Conservation (phyloP, 495 filamentous ascomycete genomes). For the Aspergillus sparsus region DNA sequence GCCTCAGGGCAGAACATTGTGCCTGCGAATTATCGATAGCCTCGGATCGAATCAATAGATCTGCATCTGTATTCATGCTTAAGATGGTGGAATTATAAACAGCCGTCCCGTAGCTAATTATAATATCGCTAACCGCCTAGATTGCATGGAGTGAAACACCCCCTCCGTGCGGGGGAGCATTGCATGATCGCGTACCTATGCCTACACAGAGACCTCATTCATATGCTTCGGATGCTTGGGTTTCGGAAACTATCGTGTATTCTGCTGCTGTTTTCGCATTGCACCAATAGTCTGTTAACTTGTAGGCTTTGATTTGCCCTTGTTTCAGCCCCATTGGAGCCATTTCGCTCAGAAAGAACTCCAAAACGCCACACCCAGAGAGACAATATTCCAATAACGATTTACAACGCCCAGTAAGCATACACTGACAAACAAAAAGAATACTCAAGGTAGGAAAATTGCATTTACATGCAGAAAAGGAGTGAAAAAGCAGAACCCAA, state of each 20-base stretch:
- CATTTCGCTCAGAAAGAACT: conserved; percentile 10
- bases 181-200: neutral
- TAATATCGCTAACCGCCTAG: neutral
- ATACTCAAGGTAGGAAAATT: conserved; percentile 5
- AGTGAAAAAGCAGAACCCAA: conserved; percentile 5
- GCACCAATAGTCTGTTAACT: conserved; percentile 1
- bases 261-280: neutral
- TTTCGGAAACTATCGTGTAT: conserved; percentile 2
- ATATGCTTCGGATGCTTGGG: conserved; percentile 6
- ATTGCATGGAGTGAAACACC: neutral
- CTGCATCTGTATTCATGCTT: conserved; percentile 5
- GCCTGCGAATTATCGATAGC: conserved; percentile 34
- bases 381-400: conserved; percentile 12
- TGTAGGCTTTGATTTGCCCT: neutral
- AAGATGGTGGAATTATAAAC: neutral
- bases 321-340: conserved; percentile 5
- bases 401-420: conserved; percentile 25
- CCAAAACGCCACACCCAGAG: conserved; percentile 19
- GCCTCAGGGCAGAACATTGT: conserved; percentile 21
- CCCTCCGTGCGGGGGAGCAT: neutral
- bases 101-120: conserved; percentile 8
- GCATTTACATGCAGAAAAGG: conserved; percentile 4
- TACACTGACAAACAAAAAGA: conserved; percentile 10
- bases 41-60: conserved; percentile 33
- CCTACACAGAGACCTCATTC: conserved; percentile 4